Evolutionary conservation across 1,284 basidiomycete species (phyloP).

Genomic region (Boletus sp.): DNA sequence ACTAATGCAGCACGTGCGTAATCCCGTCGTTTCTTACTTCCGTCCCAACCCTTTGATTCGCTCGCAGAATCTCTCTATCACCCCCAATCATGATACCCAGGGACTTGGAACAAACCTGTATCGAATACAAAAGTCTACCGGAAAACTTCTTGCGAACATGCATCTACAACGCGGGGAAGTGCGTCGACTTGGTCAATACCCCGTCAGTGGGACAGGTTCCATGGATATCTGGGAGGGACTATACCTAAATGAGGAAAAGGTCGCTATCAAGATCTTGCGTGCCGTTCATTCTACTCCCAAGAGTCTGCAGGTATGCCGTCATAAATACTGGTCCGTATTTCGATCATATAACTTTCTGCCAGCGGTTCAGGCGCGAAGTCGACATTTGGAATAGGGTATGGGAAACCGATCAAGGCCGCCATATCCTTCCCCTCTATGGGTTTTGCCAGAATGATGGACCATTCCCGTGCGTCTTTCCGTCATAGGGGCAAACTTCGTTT

Average conservation of each 20-base stretch:
- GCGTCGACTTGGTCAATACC: constrained; percentile 41
- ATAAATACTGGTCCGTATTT: neutral
- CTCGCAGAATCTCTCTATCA: constrained; percentile 28
- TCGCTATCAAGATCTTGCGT: constrained; percentile 52
- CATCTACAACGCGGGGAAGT: constrained; percentile 51
- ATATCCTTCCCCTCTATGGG: constrained; percentile 55
- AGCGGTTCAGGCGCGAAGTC: constrained; percentile 52
- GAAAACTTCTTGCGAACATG: constrained; percentile 45
- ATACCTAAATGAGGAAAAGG: constrained; percentile 50
- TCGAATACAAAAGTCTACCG: constrained; percentile 40
- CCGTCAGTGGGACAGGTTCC: constrained; percentile 46
- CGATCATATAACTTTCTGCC: constrained; percentile 5
- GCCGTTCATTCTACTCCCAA: constrained; percentile 45
- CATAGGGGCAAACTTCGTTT: neutral
- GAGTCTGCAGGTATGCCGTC: constrained; percentile 36
- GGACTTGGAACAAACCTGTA: constrained; percentile 49
- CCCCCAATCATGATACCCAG: constrained; percentile 35
- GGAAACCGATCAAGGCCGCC: constrained; percentile 45
- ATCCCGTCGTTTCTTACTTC: neutral
- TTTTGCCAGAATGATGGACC: constrained; percentile 50
- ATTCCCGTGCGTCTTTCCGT: constrained; percentile 40
- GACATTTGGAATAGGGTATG: constrained; percentile 55
- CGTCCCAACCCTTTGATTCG: neutral
- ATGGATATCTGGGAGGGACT: constrained; percentile 53
- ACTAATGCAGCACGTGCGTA: constrained; percentile 43